Conservation (phyloP, 352 stramenopile species). For the Phytophthora rubi region DNA sequence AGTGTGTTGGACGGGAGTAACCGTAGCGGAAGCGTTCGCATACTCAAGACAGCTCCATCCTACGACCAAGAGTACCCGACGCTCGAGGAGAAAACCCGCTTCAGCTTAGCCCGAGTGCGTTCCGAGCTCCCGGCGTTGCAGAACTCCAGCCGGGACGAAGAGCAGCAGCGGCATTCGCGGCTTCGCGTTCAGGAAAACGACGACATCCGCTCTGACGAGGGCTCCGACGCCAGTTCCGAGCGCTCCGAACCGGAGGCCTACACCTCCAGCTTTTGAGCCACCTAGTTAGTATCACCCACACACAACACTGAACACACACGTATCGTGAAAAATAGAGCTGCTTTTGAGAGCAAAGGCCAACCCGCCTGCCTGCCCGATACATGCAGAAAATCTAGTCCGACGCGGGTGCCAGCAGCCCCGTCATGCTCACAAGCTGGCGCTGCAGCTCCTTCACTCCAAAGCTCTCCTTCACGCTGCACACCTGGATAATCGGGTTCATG, state of each 20-base stretch:
- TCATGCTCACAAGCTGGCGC: constrained; percentile 74
- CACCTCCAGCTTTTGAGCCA: constrained; percentile 32
- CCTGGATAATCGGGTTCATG: constrained; percentile 86
- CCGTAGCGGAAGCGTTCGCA: constrained; percentile 14
- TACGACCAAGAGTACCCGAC: constrained; percentile 13
- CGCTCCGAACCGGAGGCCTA: constrained; percentile 45
- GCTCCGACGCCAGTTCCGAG: constrained; percentile 29
- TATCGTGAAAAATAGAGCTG: constrained; percentile 20
- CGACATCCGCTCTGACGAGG: constrained; percentile 19
- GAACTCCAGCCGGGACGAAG: constrained; percentile 21
- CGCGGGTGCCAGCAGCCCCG: constrained; percentile 44
- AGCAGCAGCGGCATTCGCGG: constrained; percentile 13
- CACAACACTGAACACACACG: constrained; percentile 10
- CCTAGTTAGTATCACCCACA: neutral
- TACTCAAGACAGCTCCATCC: constrained; percentile 31
- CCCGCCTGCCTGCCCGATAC: neutral
- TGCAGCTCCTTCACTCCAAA: constrained; percentile 83
- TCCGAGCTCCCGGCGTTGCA: constrained; percentile 39
- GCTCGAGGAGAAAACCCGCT: constrained; percentile 15
- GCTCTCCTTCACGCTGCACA: constrained; percentile 78
- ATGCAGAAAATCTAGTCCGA: constrained; percentile 3
- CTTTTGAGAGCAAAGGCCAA: neutral
- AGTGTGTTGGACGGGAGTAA: constrained; percentile 23
- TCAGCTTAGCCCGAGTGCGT: constrained; percentile 29
- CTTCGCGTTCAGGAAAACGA: constrained; percentile 33